phyloP scores from a whole-genome alignment of 108 stramenopile species.

The Schizochytrium sp. region DNA sequence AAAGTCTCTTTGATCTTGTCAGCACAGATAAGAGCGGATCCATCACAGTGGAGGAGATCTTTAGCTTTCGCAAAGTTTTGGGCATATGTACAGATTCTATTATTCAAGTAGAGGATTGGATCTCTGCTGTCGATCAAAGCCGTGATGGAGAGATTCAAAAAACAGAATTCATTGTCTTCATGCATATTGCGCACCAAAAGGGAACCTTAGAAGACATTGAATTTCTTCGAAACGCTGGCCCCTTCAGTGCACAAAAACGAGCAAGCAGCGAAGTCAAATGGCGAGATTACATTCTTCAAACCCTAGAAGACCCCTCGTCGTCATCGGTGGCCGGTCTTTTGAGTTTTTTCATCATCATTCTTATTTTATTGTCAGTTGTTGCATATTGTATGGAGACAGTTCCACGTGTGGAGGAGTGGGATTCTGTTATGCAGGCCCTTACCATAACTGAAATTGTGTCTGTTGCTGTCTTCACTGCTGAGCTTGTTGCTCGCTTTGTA shows the following conservation, averaged over 20 bases:
- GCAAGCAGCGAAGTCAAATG: neutral
- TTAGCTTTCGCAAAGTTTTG: neutral
- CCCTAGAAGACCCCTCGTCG: constrained; percentile 37
- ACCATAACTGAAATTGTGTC: neutral
- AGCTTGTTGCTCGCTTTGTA: neutral
- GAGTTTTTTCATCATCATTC: neutral
- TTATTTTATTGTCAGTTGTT: neutral
- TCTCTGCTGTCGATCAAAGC: neutral
- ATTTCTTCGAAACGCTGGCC: neutral
- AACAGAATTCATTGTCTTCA: neutral
- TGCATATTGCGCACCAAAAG: constrained; percentile 37
- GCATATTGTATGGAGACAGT: constrained; percentile 52
- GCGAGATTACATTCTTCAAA: neutral
- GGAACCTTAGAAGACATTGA: neutral
- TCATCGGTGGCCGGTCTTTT: neutral
- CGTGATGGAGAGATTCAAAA: constrained; percentile 42
- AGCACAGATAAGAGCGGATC: neutral
- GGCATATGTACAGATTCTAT: constrained; percentile 4
- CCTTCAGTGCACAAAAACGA: neutral
- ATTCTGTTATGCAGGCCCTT: neutral
- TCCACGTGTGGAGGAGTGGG: neutral
- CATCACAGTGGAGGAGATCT: constrained; percentile 16
- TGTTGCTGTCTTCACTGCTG: neutral
- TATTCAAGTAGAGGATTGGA: constrained; percentile 31
- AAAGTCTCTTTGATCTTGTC: neutral